Evolutionary conservation across 2,329 filamentous ascomycete genomes (phyloP), one percentile per base, ranked within the genome.

Genomic region (Aspergillus ruber): DNA sequence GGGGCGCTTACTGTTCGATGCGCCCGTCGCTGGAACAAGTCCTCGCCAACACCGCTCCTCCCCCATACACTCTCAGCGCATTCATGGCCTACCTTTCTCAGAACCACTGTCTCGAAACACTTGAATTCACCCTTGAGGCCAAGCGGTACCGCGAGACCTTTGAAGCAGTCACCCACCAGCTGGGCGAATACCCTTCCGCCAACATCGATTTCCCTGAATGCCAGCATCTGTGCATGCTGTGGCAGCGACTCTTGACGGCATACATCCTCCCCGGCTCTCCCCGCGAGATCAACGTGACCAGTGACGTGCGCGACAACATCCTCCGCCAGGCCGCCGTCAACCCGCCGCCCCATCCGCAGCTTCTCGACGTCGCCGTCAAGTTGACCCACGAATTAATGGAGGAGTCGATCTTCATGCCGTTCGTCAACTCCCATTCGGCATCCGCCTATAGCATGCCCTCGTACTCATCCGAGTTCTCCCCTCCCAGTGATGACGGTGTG

Each of bases 361-460:
- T 83, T 46, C 75, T 98, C 13, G 86, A 94, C 50, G 80, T 87
- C 44, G 90, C 93, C 17, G 86, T 95, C 20, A 80, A 81, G 52
- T 94, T 95, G 51, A 88, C 96, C 36, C 90, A 91, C 66, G 93
- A 97, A 58, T 75, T 98, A 47, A 97, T 98, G 90, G 94, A 95
- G 60, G 93, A 97, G 65, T 96, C 90, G 3, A 88, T 97, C 0
- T 76, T 97, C 44, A 84, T 95, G 0, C 90, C 91, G 0, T 98
- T 97, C 64, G 77, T 97, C 46, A 91, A 95, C 68, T 80, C 76
- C 52, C 71, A 77, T 42, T 75, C 74, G 50, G 71, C 74, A 1
- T 72, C 76, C 40, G 70, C 73, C 1, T 63, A 66, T 27, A 72
- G 78, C n/a, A 57, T 65, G 38, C 69, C 74, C 55, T 68, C 58